A percentile compares a stretch with the other conserved stretches of the same genome.
phyloP scores from a whole-genome alignment of 306 rosid genomes.

The Myrica gale region DNA sequence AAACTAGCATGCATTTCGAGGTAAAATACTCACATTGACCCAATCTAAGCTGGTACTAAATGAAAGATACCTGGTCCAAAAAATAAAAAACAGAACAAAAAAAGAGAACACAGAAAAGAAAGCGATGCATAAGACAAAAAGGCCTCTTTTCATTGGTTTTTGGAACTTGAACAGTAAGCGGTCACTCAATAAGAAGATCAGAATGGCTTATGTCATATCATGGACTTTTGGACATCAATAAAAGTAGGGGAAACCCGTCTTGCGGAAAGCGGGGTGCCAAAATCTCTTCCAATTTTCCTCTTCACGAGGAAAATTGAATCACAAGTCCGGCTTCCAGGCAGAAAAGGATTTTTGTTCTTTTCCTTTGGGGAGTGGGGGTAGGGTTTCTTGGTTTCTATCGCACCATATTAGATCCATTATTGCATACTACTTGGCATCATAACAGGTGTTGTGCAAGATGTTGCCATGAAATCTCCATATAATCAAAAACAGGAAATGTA shows the following conservation, averaged over 20 bases:
- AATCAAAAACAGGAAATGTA: background rate
- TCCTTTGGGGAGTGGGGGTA: no score
- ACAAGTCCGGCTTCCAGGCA: background rate
- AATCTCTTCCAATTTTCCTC: no score
- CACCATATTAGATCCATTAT: no score
- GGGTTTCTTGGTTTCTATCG: no score
- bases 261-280: no score
- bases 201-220: background rate
- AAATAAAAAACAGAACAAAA: background rate
- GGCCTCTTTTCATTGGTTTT: no score
- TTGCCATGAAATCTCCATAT: background rate
- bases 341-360: no score
- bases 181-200: background rate
- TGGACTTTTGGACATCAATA: background rate
- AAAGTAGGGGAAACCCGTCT: background rate
- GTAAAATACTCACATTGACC: slow-evolving; percentile 59
- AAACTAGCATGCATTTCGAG: background rate
- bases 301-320: background rate
- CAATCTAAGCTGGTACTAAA: slow-evolving; percentile 57
- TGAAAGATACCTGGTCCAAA: slow-evolving; percentile 56
- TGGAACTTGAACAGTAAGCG: no score
- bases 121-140: no score
- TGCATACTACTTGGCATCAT: background rate
- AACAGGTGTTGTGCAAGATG: background rate
- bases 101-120: no score